These are phyloP conservation scores for Ophiostoma angusticollis DNA, from an alignment of 2,329 filamentous ascomycete genomes.

Conservation along the genomic window DNA sequence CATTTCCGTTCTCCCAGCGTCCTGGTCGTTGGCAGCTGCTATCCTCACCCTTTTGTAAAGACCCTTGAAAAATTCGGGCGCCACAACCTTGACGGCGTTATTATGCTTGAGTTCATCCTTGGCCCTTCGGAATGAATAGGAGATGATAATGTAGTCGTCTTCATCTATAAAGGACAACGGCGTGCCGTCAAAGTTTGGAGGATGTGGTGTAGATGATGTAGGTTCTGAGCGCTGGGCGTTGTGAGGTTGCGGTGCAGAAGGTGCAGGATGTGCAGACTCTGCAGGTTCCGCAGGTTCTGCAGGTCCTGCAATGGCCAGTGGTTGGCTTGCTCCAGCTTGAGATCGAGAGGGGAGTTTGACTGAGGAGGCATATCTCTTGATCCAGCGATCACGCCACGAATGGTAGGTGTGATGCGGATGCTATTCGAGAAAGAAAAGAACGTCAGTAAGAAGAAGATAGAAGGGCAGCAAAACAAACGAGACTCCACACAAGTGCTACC, in stretches of 20 bases:
- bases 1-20: too few species aligned
- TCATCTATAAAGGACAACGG: not conserved
- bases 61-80: not conserved
- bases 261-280: too few species aligned
- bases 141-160: not conserved
- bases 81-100: not conserved
- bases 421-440: slow-evolving; percentile 9
- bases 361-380: not conserved
- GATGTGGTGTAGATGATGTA: too few species aligned
- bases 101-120: not conserved
- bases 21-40: too few species aligned
- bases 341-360: not conserved
- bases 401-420: slow-evolving; percentile 22
- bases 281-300: too few species aligned
- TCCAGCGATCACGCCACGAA: slow-evolving; percentile 18
- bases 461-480: not conserved
- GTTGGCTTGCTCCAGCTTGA: too few species aligned
- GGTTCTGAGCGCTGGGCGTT: not conserved
- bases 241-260: too few species aligned
- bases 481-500: too few species aligned
- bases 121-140: not conserved
- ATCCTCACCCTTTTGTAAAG: not conserved
- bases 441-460: not conserved
- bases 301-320: too few species aligned
- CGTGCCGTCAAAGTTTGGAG: too few species aligned